Conservation (phyloP, 108 stramenopile genomes). For the Cyclotella atomus region DNA sequence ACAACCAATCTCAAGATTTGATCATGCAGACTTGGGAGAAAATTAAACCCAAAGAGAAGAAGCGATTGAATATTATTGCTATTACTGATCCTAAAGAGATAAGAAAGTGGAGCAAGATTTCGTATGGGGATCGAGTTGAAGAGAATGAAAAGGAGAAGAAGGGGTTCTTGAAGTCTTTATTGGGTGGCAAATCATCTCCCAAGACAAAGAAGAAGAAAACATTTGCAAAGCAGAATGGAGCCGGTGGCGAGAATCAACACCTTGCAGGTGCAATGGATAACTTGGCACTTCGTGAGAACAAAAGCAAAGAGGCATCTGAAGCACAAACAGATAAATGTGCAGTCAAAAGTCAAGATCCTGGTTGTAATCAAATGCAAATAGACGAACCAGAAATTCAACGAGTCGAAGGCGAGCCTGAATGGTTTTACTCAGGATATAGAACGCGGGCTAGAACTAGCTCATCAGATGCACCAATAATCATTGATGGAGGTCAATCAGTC, state of each 20-base stretch:
- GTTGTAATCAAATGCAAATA: not conserved
- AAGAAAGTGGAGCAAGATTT: slow-evolving; percentile 54
- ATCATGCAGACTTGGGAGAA: slow-evolving; percentile 52
- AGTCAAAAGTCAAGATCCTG: slow-evolving; percentile 1
- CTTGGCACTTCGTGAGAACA: not conserved
- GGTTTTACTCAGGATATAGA: slow-evolving; percentile 34
- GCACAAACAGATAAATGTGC: not conserved
- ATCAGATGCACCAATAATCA: slow-evolving; percentile 12
- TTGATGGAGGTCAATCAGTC: slow-evolving; percentile 44
- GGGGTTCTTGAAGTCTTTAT: slow-evolving; percentile 28
- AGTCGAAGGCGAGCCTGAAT: slow-evolving; percentile 47
- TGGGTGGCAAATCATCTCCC: slow-evolving; percentile 7
- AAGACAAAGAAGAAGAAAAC: slow-evolving; percentile 12
- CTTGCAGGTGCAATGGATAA: not conserved
- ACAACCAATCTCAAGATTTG: slow-evolving; percentile 41
- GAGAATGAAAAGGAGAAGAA: slow-evolving; percentile 31
- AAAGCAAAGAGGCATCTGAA: slow-evolving; percentile 1
- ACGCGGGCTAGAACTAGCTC: slow-evolving; percentile 21
- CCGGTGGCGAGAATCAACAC: not conserved
- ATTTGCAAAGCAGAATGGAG: not conserved
- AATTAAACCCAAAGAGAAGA: slow-evolving; percentile 55
- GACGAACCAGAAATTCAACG: not conserved
- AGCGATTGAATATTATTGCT: slow-evolving; percentile 53
- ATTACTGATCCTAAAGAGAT: slow-evolving; percentile 57
- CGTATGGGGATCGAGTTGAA: slow-evolving; percentile 45